A percentile compares a stretch with the other conserved stretches of the same genome.
Evolutionary conservation across 371 early-diverging fungal genomes (phyloP).

Genomic region (Apophysomyces ossiformis): DNA sequence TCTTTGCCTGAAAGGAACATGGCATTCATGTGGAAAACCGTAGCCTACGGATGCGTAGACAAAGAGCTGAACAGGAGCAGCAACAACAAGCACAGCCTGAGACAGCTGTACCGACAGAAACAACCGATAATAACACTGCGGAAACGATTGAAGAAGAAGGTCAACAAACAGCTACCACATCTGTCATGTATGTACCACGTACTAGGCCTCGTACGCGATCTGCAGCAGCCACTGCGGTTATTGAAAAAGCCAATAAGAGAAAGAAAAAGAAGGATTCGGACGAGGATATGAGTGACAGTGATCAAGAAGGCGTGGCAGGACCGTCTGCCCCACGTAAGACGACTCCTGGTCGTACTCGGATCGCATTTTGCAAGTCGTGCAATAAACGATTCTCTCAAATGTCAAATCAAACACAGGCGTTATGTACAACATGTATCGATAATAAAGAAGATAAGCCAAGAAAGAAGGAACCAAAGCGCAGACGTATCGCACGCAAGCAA

Average conservation of each 20-base stretch:
- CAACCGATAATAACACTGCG: neutral
- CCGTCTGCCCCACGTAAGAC: conserved; percentile 40
- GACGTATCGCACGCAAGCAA: conserved; percentile 1
- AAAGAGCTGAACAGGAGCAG: conserved; percentile 5
- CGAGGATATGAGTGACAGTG: conserved; percentile 32
- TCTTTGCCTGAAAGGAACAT: conserved; percentile 52
- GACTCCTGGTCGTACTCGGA: conserved; percentile 38
- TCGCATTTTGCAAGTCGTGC: conserved; percentile 67
- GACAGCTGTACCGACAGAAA: neutral
- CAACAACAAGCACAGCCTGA: conserved; percentile 8
- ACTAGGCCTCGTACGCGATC: conserved; percentile 12
- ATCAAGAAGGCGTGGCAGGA: conserved; percentile 20
- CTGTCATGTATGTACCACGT: conserved; percentile 23
- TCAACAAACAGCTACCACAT: conserved; percentile 18
- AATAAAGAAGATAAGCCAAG: conserved; percentile 28
- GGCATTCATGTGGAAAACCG: conserved; percentile 67
- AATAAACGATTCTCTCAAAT: conserved; percentile 56
- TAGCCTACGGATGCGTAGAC: conserved; percentile 17
- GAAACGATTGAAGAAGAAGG: neutral
- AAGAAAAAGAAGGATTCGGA: conserved; percentile 26
- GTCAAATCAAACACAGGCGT: conserved; percentile 26
- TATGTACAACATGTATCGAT: conserved; percentile 59
- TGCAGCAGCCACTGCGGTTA: conserved; percentile 4
- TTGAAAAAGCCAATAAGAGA: conserved; percentile 31
- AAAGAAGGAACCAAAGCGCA: conserved; percentile 24